A percentile compares a stretch with the other conserved stretches of the same genome.
Conservation (phyloP, 2,329 filamentous ascomycete genomes). For the Phaeosphaeriaceae sp. region DNA sequence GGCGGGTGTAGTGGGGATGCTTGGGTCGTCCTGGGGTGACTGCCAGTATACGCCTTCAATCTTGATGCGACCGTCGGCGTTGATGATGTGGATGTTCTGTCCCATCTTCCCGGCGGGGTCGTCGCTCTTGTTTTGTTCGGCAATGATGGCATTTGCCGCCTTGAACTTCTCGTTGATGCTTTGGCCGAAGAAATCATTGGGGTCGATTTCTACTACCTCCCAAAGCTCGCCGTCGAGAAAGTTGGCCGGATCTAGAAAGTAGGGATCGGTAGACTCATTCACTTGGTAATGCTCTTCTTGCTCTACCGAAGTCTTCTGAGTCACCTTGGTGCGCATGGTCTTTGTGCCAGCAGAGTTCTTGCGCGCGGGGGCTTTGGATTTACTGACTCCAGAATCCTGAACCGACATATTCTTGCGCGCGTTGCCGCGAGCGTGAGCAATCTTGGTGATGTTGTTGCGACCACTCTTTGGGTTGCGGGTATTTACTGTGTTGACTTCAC, state of each 20-base stretch:
- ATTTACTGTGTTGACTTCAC: too few relatives aligned
- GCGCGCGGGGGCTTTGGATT: background rate
- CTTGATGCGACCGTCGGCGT: background rate
- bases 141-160: background rate
- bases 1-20: slow-evolving; percentile 1
- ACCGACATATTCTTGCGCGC: too few relatives aligned
- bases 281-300: too few relatives aligned
- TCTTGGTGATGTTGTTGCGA: too few relatives aligned
- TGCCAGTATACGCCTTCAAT: slow-evolving; percentile 8
- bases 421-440: too few relatives aligned
- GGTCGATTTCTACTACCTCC: background rate
- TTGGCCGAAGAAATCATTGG: background rate
- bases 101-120: background rate
- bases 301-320: too few relatives aligned
- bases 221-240: too few relatives aligned
- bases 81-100: background rate
- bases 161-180: background rate
- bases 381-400: background rate
- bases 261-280: too few relatives aligned
- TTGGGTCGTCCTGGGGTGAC: background rate
- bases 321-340: too few relatives aligned
- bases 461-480: too few relatives aligned
- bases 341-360: background rate
- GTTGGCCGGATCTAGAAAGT: too few relatives aligned
- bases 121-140: background rate